Conservation (phyloP, 2,329 filamentous ascomycete genomes). For the Ophiognomonia clavigignenti-juglandacearum region DNA sequence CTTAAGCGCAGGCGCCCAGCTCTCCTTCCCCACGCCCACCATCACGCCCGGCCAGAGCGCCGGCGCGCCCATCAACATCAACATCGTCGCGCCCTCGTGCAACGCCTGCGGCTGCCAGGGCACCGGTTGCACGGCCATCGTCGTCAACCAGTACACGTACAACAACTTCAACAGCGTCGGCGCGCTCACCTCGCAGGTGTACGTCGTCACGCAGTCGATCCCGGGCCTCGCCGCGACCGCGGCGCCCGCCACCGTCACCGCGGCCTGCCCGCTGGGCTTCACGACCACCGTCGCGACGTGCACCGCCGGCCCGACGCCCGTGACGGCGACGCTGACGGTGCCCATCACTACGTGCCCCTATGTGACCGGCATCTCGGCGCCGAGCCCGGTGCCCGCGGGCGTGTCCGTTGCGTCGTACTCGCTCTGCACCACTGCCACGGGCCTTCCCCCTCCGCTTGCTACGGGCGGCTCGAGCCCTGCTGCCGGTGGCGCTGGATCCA, state of each 20-base stretch:
- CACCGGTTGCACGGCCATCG: not conserved
- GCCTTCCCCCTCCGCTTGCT: not conserved
- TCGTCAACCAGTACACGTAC: slow-evolving; percentile 1
- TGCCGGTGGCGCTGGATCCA: not conserved
- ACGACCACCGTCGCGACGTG: not conserved
- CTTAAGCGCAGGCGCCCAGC: not conserved
- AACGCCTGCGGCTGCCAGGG: slow-evolving; percentile 6
- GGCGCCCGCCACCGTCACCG: not conserved
- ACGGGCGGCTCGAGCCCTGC: not conserved
- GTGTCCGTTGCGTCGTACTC: not conserved
- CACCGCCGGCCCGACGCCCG: not conserved
- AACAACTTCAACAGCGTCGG: not conserved
- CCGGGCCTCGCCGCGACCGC: not conserved
- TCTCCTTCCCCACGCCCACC: not conserved
- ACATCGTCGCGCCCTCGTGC: slow-evolving; percentile 3
- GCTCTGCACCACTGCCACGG: not conserved
- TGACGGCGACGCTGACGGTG: not conserved
- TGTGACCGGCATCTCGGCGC: slow-evolving; percentile 1
- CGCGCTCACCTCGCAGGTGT: not conserved
- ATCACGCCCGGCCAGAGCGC: not conserved
- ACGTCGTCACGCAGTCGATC: slow-evolving; percentile 1
- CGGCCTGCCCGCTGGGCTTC: not conserved
- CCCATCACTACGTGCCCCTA: slow-evolving; percentile 4
- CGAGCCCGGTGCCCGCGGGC: not conserved
- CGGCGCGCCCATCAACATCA: not conserved